These are phyloP conservation scores for Gnaphalium uliginosum DNA, from an alignment of 129 eudicot genomes.

Conservation along the genomic window DNA sequence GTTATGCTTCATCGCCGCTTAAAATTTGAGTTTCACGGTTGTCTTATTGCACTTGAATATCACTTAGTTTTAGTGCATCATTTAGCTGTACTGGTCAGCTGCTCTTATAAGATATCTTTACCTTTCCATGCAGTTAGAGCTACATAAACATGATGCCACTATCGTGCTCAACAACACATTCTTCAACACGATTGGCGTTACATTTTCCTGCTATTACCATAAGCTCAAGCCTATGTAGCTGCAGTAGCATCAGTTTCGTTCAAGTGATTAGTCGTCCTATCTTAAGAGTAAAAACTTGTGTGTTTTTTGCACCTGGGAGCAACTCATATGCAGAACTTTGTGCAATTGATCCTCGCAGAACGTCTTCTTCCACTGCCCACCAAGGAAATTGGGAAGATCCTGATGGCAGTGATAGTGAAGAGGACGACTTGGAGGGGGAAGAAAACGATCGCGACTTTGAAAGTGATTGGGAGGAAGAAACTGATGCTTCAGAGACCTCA, in stretches of 20 bases:
- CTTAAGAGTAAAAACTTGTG: conserved; percentile 17
- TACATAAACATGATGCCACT: conserved; percentile 39
- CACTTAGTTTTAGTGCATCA: neutral
- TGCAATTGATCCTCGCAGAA: conserved; percentile 20
- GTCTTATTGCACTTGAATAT: neutral
- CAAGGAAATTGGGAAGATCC: conserved; percentile 78
- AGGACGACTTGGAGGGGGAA: conserved; percentile 45
- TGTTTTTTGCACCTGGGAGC: conserved; percentile 14
- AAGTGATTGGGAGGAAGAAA: conserved; percentile 75
- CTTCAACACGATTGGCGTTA: conserved; percentile 16
- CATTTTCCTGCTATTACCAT: conserved; percentile 21
- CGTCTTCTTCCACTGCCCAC: conserved; percentile 25
- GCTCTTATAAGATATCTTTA: neutral
- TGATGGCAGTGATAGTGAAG: conserved; percentile 63
- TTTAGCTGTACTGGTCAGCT: neutral
- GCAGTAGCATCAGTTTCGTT: conserved; percentile 10
- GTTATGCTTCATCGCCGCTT: neutral
- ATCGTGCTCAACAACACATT: conserved; percentile 30
- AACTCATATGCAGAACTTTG: conserved; percentile 12
- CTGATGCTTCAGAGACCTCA: conserved; percentile 25
- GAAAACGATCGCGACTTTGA: conserved; percentile 70
- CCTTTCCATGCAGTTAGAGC: conserved; percentile 21
- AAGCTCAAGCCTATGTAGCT: conserved; percentile 18
- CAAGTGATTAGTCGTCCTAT: conserved; percentile 13
- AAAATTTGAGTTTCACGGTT: neutral